Conservation (phyloP, 768 basidiomycete genomes). For the Naganishia antarctica region DNA sequence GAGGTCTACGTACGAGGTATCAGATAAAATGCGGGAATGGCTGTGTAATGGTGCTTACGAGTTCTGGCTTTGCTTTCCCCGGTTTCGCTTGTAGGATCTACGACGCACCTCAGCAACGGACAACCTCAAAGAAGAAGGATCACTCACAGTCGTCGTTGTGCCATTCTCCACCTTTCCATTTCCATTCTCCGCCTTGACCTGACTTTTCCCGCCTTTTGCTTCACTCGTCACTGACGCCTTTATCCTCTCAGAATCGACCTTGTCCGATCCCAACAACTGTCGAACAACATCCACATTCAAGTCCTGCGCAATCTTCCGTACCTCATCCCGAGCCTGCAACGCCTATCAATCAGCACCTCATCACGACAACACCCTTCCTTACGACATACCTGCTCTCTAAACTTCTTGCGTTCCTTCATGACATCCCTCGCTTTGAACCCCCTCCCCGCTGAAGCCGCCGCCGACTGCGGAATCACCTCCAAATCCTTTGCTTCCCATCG, state of each 20-base stretch:
- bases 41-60: not conserved
- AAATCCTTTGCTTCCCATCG: slow-evolving; percentile 26
- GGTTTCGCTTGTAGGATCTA: not conserved
- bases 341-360: not conserved
- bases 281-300: not conserved
- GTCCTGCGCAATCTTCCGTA: not conserved
- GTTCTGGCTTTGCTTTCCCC: slow-evolving; percentile 12
- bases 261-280: slow-evolving; percentile 4
- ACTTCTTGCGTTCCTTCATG: slow-evolving; percentile 10
- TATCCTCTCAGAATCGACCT: not conserved
- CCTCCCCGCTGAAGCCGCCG: not conserved
- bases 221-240: not conserved
- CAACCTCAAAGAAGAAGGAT: not conserved
- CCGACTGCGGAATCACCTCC: slow-evolving; percentile 24
- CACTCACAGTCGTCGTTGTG: not conserved
- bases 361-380: no score
- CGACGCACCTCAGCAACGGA: not conserved
- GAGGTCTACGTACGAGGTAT: not conserved
- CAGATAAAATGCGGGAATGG: not conserved
- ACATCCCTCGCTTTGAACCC: slow-evolving; percentile 24
- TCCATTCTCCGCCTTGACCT: not conserved
- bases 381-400: slow-evolving; percentile 11
- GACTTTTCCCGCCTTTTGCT: not conserved
- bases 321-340: not conserved
- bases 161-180: not conserved